Evolutionary conservation across 2,329 filamentous ascomycete species (phyloP).

Genomic region (Rhynchosporium agropyri): DNA sequence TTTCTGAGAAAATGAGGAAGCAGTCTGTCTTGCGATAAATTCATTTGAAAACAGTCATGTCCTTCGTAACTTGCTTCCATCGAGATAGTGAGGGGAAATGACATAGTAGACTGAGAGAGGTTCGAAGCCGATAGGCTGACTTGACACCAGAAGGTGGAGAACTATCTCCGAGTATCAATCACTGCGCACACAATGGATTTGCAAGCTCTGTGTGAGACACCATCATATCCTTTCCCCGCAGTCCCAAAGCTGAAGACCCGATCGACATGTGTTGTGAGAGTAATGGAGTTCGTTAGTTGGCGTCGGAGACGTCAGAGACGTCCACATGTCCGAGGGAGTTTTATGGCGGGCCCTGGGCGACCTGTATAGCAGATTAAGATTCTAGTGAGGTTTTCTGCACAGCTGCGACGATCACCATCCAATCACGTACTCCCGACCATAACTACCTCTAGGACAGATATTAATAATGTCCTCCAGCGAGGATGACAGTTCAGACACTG

Average conservation of each 20-base stretch:
- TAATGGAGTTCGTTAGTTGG: too few species aligned
- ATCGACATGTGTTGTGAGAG: too few species aligned
- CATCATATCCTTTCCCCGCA: too few species aligned
- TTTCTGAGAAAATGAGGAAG: too few species aligned
- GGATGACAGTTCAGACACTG: constrained; percentile 6
- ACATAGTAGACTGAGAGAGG: background rate
- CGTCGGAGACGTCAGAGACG: too few species aligned
- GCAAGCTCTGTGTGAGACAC: too few species aligned
- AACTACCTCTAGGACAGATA: constrained; percentile 36
- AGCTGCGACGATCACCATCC: constrained; percentile 4
- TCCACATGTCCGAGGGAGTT: too few species aligned
- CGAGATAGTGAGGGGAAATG: constrained; percentile 8
- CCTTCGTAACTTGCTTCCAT: background rate
- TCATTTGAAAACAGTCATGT: background rate
- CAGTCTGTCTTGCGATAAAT: background rate
- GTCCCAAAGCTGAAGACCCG: too few species aligned
- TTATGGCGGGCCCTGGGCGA: constrained; percentile 22
- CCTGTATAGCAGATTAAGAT: background rate
- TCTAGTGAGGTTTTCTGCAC: background rate
- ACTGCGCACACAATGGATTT: too few species aligned
- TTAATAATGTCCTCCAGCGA: constrained; percentile 29
- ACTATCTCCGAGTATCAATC: background rate
- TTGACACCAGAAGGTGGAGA: background rate
- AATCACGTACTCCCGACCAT: constrained; percentile 30
- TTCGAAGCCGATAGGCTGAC: background rate